Evolutionary conservation across 495 filamentous ascomycete species (phyloP).

Genomic region (Acidomyces sp.): DNA sequence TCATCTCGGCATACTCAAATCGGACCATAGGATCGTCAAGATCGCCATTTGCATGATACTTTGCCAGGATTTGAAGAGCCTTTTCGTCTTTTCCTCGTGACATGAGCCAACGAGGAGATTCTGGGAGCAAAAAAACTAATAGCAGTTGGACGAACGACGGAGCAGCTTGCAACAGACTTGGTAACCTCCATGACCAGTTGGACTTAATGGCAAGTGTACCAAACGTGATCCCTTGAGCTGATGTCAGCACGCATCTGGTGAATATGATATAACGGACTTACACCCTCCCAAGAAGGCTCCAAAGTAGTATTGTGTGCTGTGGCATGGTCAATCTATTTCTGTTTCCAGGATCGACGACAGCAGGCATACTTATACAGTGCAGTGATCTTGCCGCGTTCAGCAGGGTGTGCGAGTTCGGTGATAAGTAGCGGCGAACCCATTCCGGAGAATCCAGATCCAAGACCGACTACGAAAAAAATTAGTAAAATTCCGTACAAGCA

Average conservation of each 20-base stretch:
- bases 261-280: too few species aligned
- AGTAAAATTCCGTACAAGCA: not conserved
- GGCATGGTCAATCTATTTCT: too few species aligned
- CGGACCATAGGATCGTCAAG: not conserved
- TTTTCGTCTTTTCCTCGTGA: conserved; percentile 41
- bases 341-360: too few species aligned
- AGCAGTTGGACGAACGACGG: conserved; percentile 40
- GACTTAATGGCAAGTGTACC: conserved; percentile 1
- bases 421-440: conserved; percentile 46
- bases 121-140: conserved; percentile 36
- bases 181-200: conserved; percentile 5
- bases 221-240: conserved; percentile 8
- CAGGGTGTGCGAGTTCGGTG: conserved; percentile 53
- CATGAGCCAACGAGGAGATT: conserved; percentile 52
- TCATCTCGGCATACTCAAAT: conserved; percentile 5
- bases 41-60: conserved; percentile 7
- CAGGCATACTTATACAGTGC: too few species aligned
- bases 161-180: conserved; percentile 29
- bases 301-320: conserved; percentile 7
- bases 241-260: too few species aligned
- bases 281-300: conserved; percentile 5
- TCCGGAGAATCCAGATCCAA: conserved; percentile 41
- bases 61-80: conserved; percentile 6
- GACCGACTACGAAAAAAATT: conserved; percentile 1
- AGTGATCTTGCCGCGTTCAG: conserved; percentile 51